Evolutionary conservation across 805 yeast genomes (phyloP).

Genomic region (Cyberlindnera petersonii): DNA sequence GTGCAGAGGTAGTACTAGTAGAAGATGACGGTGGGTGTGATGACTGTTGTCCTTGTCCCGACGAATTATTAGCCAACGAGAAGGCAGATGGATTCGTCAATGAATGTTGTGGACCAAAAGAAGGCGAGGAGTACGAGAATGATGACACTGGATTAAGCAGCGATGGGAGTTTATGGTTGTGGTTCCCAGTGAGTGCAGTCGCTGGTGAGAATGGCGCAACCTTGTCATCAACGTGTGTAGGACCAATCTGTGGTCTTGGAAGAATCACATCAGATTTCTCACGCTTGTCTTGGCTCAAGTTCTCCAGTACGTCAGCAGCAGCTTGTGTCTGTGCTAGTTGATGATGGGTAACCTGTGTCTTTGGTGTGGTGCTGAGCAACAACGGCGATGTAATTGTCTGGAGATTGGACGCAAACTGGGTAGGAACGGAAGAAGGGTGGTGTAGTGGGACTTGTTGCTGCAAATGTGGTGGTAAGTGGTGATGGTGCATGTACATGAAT

Average conservation of each 20-base stretch:
- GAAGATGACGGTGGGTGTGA: background rate
- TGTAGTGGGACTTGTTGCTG: conserved; percentile 32
- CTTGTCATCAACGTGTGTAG: conserved; percentile 5
- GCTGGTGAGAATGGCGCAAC: conserved; percentile 26
- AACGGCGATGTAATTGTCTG: conserved; percentile 63
- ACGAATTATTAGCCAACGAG: conserved; percentile 12
- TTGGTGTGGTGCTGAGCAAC: conserved; percentile 45
- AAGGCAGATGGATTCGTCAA: conserved; percentile 28
- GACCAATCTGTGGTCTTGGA: conserved; percentile 6
- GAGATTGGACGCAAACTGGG: conserved; percentile 64
- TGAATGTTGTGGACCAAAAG: conserved; percentile 43
- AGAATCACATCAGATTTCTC: conserved; percentile 8
- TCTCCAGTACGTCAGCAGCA: conserved; percentile 30
- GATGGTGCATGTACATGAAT: conserved; percentile 22
- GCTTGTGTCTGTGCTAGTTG: conserved; percentile 29
- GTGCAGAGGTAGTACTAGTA: too few relatives aligned
- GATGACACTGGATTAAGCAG: conserved; percentile 21
- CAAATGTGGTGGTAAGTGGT: conserved; percentile 30
- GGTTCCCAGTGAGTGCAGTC: conserved; percentile 18
- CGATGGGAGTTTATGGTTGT: conserved; percentile 20
- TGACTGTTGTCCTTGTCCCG: conserved; percentile 1
- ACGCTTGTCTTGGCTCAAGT: conserved; percentile 19
- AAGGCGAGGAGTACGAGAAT: conserved; percentile 36
- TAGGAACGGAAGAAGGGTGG: conserved; percentile 66
- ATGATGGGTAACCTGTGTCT: conserved; percentile 32